Base-by-base conservation (phyloP, 768 basidiomycete species). In the Mycena crocata region DNA sequence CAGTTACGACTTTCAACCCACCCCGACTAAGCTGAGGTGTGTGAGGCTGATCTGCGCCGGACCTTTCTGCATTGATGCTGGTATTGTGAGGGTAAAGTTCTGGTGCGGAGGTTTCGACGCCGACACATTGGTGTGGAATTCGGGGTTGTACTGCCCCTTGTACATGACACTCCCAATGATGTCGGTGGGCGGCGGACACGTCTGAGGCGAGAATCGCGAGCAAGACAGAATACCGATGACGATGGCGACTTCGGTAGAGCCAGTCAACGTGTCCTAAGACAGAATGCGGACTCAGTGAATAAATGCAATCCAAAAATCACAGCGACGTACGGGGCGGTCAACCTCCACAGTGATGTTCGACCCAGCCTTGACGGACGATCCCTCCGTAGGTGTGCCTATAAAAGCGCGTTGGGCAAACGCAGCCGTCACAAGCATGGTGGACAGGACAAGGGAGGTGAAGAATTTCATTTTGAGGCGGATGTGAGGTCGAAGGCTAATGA, bases 311-410 rank as follows among this genome's bases (percentile, higher is more conserved):
- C 23, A 48, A 21, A 3, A 28, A 48, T n/a, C 2, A n/a, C 24
- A 9, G 12, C 14, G n/a, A 77, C 84, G 23, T 72, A 88, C 87
- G 5, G 84, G 85, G 57, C 80, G 78, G 61, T 84, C 83, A 9
- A 89, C 71, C 66, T 86, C 82, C 4, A 88, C 82, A 5, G 73
- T 80, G 34, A 88, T 42, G 14, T 71, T 69, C 9, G 66, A 71
- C 7, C 87, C 87, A 31, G 82, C 67, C 10, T 39, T 52, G 13
- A 87, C 77, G 14, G 71, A 57, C 3, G 77, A 63, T 7, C 78
- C 79, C 3, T 75, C 70, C 7, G 75, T 68, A 6, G 88, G 87
- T 24, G 73, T 73, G 10, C 82, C 82, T 37, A 89, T 84, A 17
- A 19, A 28, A 5, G 76, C 78, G 12, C 62, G 61, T 64, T 89